A percentile compares a stretch with the other conserved stretches of the same genome.
Conservation (phyloP, 306 rosid species). For the Cicer judaicum region DNA sequence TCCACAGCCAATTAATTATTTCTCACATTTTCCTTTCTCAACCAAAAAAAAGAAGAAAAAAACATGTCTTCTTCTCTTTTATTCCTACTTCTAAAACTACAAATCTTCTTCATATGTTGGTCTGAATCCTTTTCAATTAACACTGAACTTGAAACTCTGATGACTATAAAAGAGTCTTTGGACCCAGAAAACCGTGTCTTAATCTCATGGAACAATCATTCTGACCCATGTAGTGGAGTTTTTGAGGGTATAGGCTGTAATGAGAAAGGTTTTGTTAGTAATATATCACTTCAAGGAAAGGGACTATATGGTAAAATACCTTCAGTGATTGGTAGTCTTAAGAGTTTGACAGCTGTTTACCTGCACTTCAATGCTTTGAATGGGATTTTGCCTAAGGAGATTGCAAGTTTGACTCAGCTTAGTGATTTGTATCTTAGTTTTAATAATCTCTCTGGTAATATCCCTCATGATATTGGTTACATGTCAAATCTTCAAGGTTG, state of each 20-base stretch:
- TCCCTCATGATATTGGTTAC: constrained; percentile 73
- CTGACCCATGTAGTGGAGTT: constrained; percentile 68
- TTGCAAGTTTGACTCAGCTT: constrained; percentile 60
- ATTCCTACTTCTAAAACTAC: constrained; percentile 29
- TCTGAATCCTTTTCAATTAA: constrained; percentile 38
- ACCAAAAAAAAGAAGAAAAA: constrained; percentile 1
- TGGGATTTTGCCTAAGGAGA: constrained; percentile 77
- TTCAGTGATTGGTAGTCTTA: constrained; percentile 67
- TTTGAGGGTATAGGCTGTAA: constrained; percentile 90
- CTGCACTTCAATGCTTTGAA: constrained; percentile 75
- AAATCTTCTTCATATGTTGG: constrained; percentile 27
- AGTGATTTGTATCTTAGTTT: constrained; percentile 81
- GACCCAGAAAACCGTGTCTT: constrained; percentile 73
- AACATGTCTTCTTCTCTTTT: constrained; percentile 48
- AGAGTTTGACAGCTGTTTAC: constrained; percentile 76
- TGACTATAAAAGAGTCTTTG: constrained; percentile 68
- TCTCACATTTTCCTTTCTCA: constrained; percentile 30
- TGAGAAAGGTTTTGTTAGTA: constrained; percentile 63
- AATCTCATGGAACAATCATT: constrained; percentile 63
- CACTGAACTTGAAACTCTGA: constrained; percentile 61
- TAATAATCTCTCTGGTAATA: constrained; percentile 67
- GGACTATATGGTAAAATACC: constrained; percentile 80
- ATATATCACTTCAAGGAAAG: constrained; percentile 79
- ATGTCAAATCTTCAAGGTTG: constrained; percentile 81
- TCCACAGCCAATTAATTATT: not conserved